Percentiles rank a stretch among this genome's conserved stretches.
Conservation (phyloP, 192 early-diverging fungal species). For the Cladochytrium replicatum region DNA sequence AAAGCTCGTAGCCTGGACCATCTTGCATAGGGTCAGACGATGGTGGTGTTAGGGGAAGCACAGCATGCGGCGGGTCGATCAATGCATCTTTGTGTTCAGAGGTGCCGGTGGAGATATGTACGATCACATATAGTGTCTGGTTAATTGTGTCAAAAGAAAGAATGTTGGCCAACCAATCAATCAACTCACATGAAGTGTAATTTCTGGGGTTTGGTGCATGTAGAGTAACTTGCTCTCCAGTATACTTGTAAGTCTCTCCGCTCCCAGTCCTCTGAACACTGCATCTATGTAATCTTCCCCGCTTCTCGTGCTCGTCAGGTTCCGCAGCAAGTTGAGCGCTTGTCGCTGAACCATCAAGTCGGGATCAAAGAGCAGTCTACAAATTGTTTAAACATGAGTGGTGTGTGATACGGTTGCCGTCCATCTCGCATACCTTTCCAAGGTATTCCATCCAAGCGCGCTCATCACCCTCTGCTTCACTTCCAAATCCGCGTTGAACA, state of each 20-base stretch:
- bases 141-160: conserved; percentile 14
- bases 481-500: conserved; percentile 56
- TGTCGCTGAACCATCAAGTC: conserved; percentile 63
- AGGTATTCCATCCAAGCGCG: conserved; percentile 48
- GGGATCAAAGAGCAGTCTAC: conserved; percentile 48
- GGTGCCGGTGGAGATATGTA: conserved; percentile 59
- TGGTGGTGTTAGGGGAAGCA: too few species aligned
- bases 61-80: too few species aligned
- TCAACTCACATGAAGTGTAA: too few species aligned
- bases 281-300: conserved; percentile 19
- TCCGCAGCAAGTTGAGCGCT: conserved; percentile 61
- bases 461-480: conserved; percentile 60
- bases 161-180: too few species aligned
- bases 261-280: too few species aligned
- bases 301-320: conserved; percentile 49
- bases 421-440: conserved; percentile 25
- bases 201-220: too few species aligned
- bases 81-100: conserved; percentile 53
- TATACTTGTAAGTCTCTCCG: too few species aligned
- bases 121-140: conserved; percentile 57
- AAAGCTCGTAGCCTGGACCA: too few species aligned
- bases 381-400: not conserved
- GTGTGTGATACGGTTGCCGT: not conserved
- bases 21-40: too few species aligned
- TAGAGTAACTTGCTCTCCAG: too few species aligned